These are phyloP conservation scores for Nemania diffusa DNA, from an alignment of 2,329 filamentous ascomycete genomes.

Conservation along the genomic window DNA sequence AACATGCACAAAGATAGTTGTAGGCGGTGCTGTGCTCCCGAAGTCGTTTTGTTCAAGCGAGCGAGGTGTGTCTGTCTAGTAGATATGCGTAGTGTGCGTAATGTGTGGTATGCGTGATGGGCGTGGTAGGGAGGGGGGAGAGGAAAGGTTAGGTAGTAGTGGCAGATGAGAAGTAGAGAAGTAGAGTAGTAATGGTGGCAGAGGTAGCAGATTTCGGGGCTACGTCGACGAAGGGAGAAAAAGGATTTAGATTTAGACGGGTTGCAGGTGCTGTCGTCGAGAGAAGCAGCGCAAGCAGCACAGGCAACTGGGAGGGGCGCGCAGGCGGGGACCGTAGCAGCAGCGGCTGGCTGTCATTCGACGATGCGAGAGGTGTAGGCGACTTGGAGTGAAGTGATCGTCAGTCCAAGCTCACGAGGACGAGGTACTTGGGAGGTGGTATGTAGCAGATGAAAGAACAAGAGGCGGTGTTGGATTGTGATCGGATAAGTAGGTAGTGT, in stretches of 20 bases:
- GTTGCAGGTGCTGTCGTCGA: constrained; percentile 38
- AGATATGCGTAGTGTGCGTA: background rate
- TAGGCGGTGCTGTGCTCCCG: constrained; percentile 16
- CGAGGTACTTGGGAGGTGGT: constrained; percentile 24
- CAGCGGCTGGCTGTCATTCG: constrained; percentile 40
- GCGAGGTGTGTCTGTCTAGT: background rate
- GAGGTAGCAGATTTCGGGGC: constrained; percentile 35
- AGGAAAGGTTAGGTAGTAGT: constrained; percentile 37
- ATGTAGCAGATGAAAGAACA: constrained; percentile 22
- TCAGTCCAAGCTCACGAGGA: constrained; percentile 44
- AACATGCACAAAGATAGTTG: constrained; percentile 12
- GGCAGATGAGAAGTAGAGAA: background rate
- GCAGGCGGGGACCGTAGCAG: constrained; percentile 32
- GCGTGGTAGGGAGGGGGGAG: constrained; percentile 37
- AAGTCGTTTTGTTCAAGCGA: constrained; percentile 17
- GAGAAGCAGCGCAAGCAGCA: constrained; percentile 34
- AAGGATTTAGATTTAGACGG: constrained; percentile 31
- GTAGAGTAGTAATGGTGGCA: background rate
- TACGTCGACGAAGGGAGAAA: constrained; percentile 28
- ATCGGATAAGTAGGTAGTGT: background rate
- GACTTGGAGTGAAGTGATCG: constrained; percentile 47
- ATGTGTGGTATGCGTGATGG: background rate
- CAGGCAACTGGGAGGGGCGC: constrained; percentile 28
- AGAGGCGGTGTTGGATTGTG: constrained; percentile 32
- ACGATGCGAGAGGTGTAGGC: constrained; percentile 25